Percentiles rank a stretch among this genome's conserved stretches.
Conservation (phyloP, 371 early-diverging fungal genomes). For the Mucor racemosus region DNA sequence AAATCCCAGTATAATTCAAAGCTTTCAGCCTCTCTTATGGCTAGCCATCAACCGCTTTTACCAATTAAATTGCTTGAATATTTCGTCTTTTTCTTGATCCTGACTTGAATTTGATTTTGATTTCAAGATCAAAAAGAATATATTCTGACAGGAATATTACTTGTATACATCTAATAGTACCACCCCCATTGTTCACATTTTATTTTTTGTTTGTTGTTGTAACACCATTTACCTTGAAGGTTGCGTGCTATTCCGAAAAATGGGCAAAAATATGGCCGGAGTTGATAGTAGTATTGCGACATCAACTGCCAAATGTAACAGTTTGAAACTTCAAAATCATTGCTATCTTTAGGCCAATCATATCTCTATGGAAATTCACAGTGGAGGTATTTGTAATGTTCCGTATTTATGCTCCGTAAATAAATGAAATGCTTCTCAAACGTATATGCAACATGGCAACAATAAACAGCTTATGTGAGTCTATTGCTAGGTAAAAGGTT, state of each 20-base stretch:
- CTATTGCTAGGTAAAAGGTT: background rate
- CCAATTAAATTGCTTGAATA: slow-evolving; percentile 5
- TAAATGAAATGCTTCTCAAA: background rate
- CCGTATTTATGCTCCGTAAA: background rate
- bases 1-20: background rate
- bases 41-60: background rate
- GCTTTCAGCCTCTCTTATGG: background rate
- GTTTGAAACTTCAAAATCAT: background rate
- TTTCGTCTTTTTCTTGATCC: slow-evolving; percentile 3
- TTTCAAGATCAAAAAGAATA: background rate
- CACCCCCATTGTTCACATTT: background rate
- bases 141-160: background rate
- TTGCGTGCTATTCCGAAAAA: background rate
- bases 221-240: background rate
- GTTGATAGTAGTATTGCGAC: background rate
- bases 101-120: background rate
- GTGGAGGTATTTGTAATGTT: background rate
- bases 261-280: background rate
- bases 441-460: background rate
- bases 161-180: no score
- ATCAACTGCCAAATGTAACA: slow-evolving; percentile 1
- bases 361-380: background rate
- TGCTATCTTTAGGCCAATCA: background rate
- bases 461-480: background rate
- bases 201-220: background rate